phyloP scores from a whole-genome alignment of 495 filamentous ascomycete species.

The Tuber indicum region DNA sequence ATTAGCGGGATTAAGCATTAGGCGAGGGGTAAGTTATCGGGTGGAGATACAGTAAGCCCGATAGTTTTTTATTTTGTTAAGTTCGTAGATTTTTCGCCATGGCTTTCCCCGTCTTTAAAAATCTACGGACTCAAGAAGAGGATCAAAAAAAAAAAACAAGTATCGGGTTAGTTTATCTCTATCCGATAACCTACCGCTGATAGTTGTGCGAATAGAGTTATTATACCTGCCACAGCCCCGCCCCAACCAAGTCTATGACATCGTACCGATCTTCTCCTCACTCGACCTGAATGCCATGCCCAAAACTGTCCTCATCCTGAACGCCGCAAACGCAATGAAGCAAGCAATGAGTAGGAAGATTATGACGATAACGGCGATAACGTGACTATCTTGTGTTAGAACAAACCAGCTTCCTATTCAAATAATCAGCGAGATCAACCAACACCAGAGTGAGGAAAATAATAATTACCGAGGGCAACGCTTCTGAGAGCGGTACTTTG shows the following conservation, averaged over 20 bases:
- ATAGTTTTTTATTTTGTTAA: too few species aligned
- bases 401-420: neutral
- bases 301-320: slow-evolving; percentile 24
- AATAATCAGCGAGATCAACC: neutral
- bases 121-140: too few species aligned
- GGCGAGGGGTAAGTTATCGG: neutral
- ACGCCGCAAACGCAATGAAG: slow-evolving; percentile 27
- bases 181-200: neutral
- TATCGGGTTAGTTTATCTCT: too few species aligned
- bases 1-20: neutral
- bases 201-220: neutral
- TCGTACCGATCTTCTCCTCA: slow-evolving; percentile 24
- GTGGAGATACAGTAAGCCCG: neutral
- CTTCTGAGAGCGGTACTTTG: neutral
- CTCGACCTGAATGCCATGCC: slow-evolving; percentile 20
- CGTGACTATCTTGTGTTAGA: slow-evolving; percentile 17
- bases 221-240: neutral
- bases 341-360: slow-evolving; percentile 28
- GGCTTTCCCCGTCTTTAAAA: too few species aligned
- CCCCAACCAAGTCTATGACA: neutral
- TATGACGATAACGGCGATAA: slow-evolving; percentile 35
- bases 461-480: neutral
- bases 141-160: too few species aligned
- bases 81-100: too few species aligned
- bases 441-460: neutral